phyloP scores from a whole-genome alignment of 192 early-diverging fungal genomes.

The Backusella morwellensis region DNA sequence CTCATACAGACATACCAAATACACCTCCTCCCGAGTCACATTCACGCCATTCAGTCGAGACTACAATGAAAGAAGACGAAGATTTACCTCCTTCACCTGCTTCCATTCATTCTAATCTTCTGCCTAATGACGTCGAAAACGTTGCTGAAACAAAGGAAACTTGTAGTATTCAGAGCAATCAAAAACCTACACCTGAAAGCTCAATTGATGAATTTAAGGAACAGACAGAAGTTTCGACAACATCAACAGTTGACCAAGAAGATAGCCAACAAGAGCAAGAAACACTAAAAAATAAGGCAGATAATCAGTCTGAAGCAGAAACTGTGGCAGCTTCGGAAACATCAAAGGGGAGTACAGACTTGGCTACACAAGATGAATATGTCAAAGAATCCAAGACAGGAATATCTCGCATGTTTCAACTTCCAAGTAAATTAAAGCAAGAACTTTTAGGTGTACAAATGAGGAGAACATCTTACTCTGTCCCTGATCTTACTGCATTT shows the following conservation, averaged over 20 bases:
- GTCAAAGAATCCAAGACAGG: neutral
- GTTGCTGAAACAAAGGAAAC: neutral
- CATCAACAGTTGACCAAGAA: neutral
- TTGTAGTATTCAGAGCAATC: neutral
- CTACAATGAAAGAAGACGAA: neutral
- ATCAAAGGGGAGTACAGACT: neutral
- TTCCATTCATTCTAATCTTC: neutral
- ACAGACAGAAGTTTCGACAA: neutral
- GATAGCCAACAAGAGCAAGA: neutral
- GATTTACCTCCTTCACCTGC: neutral
- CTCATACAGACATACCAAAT: neutral
- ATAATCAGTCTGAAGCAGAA: neutral
- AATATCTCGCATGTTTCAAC: neutral
- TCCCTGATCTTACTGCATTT: slow-evolving; percentile 13
- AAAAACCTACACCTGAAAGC: neutral
- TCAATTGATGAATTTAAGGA: neutral
- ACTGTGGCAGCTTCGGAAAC: neutral
- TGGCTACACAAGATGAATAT: neutral
- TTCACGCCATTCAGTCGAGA: neutral
- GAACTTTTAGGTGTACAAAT: slow-evolving; percentile 11
- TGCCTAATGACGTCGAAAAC: neutral
- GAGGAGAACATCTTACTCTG: slow-evolving; percentile 12
- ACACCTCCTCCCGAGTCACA: slow-evolving; percentile 12
- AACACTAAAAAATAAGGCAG: neutral
- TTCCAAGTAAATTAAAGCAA: slow-evolving; percentile 9